Percentiles rank a stretch among this genome's conserved stretches.
Evolutionary conservation across 805 yeast genomes (phyloP).

Genomic region (Starmerella ratchasimensis): DNA sequence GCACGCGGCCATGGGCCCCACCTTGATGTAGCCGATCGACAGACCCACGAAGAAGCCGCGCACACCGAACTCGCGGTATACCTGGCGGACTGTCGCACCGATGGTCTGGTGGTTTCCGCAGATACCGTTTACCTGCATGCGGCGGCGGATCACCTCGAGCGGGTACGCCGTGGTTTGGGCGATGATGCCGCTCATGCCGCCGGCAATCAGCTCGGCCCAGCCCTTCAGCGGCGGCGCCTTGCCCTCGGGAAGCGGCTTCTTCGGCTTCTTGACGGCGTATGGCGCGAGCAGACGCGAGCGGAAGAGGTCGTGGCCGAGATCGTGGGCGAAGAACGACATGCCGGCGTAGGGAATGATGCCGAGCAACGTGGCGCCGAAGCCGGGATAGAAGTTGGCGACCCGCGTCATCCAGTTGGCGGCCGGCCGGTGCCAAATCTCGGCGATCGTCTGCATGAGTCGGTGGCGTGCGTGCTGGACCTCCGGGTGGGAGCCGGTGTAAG

Average conservation of each 20-base stretch:
- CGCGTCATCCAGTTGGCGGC: neutral
- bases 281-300: slow-evolving; percentile 43
- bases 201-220: slow-evolving; percentile 89
- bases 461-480: slow-evolving; percentile 23
- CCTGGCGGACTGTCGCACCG: slow-evolving; percentile 33
- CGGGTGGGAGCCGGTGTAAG: slow-evolving; percentile 43
- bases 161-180: slow-evolving; percentile 97
- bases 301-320: slow-evolving; percentile 72
- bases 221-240: slow-evolving; percentile 47
- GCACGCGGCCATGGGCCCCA: slow-evolving; percentile 94
- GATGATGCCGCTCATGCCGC: slow-evolving; percentile 89
- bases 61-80: slow-evolving; percentile 62
- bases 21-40: slow-evolving; percentile 88
- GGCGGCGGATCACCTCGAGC: slow-evolving; percentile 81
- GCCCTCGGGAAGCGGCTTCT: slow-evolving; percentile 2
- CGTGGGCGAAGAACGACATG: slow-evolving; percentile 90
- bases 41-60: slow-evolving; percentile 89
- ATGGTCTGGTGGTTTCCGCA: slow-evolving; percentile 26
- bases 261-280: slow-evolving; percentile 27
- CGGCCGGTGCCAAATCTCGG: slow-evolving; percentile 23
- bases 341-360: slow-evolving; percentile 99
- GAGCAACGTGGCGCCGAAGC: slow-evolving; percentile 81
- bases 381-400: slow-evolving; percentile 67
- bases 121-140: slow-evolving; percentile 67
- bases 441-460: slow-evolving; percentile 21